Conservation (phyloP, 805 yeast species). For the Candida broadrunensis region DNA sequence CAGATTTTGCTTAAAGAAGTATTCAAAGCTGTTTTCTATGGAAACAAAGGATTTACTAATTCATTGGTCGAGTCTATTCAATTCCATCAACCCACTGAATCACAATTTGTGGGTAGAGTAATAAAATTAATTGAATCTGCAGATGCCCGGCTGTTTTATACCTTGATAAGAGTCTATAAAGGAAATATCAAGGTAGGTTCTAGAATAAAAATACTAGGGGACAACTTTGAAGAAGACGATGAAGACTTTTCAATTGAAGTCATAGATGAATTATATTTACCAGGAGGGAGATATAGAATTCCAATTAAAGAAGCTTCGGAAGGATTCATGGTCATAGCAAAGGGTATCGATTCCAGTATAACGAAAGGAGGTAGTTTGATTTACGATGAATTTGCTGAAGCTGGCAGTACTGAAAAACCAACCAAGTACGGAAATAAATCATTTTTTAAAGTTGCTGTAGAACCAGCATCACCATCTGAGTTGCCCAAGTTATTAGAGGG, state of each 20-base stretch:
- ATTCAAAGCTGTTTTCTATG: slow-evolving; percentile 48
- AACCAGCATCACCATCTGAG: slow-evolving; percentile 77
- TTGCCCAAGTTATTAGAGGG: slow-evolving; percentile 72
- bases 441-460: slow-evolving; percentile 77
- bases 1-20: slow-evolving; percentile 55
- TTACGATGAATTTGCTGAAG: slow-evolving; percentile 13
- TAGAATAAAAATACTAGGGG: slow-evolving; percentile 55
- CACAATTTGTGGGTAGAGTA: slow-evolving; percentile 19
- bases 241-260: slow-evolving; percentile 49
- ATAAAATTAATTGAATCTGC: slow-evolving; percentile 55
- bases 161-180: slow-evolving; percentile 58
- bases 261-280: slow-evolving; percentile 44
- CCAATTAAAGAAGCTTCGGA: slow-evolving; percentile 51
- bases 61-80: slow-evolving; percentile 23
- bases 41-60: slow-evolving; percentile 51
- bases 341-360: slow-evolving; percentile 58
- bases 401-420: slow-evolving; percentile 29
- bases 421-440: slow-evolving; percentile 51
- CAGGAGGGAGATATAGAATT: slow-evolving; percentile 70
- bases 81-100: neutral
- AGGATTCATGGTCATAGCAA: slow-evolving; percentile 68
- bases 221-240: slow-evolving; percentile 44
- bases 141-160: slow-evolving; percentile 51
- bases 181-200: slow-evolving; percentile 55
- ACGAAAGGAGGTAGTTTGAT: slow-evolving; percentile 54